These are phyloP conservation scores for Chrysanthemum seticuspe DNA, from an alignment of 129 eudicot genomes.

Conservation along the genomic window DNA sequence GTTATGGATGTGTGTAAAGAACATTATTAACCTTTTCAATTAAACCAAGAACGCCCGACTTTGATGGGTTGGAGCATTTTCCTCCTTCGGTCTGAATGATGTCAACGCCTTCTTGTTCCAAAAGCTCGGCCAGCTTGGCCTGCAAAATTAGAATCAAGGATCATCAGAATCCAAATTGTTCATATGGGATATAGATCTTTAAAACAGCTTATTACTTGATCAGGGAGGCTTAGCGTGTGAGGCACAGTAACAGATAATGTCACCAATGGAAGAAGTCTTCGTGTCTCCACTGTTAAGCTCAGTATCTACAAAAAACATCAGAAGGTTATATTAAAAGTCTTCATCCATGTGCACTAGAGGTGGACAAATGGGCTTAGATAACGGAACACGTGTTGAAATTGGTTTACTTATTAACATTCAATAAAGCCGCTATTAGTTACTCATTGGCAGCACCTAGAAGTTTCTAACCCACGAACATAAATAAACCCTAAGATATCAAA, in stretches of 20 bases:
- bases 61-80: conserved; percentile 78
- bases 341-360: too few relatives aligned
- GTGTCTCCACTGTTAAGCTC: conserved; percentile 66
- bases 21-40: conserved; percentile 72
- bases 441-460: too few relatives aligned
- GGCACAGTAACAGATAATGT: conserved; percentile 90
- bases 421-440: too few relatives aligned
- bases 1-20: not conserved
- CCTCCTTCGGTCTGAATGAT: conserved; percentile 97
- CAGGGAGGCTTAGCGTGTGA: conserved; percentile 89
- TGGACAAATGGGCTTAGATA: too few relatives aligned
- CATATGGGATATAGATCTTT: not conserved
- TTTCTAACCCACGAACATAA: too few relatives aligned
- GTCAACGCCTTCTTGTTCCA: conserved; percentile 89
- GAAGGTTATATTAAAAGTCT: too few relatives aligned
- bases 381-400: too few relatives aligned
- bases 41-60: conserved; percentile 89
- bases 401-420: too few relatives aligned
- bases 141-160: conserved; percentile 19
- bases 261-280: conserved; percentile 66
- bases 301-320: conserved; percentile 50
- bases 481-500: too few relatives aligned
- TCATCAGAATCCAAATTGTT: not conserved
- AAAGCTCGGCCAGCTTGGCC: conserved; percentile 80
- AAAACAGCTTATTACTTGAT: conserved; percentile 53